Conservation (phyloP, 441 rosid species). For the Bruguiera hainesii region DNA sequence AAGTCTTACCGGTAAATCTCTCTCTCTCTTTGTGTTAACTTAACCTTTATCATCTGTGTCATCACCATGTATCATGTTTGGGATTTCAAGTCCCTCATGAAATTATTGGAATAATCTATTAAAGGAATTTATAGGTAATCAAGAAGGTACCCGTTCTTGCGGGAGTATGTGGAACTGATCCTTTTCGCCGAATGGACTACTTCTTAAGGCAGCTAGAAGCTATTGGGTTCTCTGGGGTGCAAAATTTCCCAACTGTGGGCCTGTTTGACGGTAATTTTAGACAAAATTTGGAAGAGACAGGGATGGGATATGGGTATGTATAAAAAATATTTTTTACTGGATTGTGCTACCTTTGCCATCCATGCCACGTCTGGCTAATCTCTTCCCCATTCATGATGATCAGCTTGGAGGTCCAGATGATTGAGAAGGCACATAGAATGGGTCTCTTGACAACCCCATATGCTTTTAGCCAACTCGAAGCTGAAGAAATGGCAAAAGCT, state of each 20-base stretch:
- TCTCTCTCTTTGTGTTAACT: background rate
- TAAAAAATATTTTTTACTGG: slow-evolving; percentile 16
- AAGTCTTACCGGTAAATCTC: slow-evolving; percentile 82
- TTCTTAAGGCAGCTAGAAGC: slow-evolving; percentile 84
- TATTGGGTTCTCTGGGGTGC: slow-evolving; percentile 84
- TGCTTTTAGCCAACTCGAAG: slow-evolving; percentile 73
- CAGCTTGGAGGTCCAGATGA: slow-evolving; percentile 92
- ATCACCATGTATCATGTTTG: background rate
- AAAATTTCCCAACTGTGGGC: slow-evolving; percentile 97
- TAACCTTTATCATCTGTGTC: background rate
- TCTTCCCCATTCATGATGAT: slow-evolving; percentile 14
- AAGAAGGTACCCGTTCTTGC: slow-evolving; percentile 87
- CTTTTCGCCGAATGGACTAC: slow-evolving; percentile 81
- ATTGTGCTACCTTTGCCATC: background rate
- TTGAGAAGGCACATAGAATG: slow-evolving; percentile 74
- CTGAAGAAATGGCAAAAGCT: slow-evolving; percentile 81
- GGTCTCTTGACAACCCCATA: slow-evolving; percentile 95
- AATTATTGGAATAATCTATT: slow-evolving; percentile 2
- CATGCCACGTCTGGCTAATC: background rate
- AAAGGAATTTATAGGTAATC: slow-evolving; percentile 50
- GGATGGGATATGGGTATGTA: slow-evolving; percentile 91
- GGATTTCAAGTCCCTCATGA: background rate
- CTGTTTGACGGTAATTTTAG: slow-evolving; percentile 93
- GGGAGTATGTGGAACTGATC: slow-evolving; percentile 95
- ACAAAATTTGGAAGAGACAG: slow-evolving; percentile 95